These are phyloP conservation scores for Herpetospermum pedunculosum DNA, from an alignment of 306 rosid genomes.

Conservation along the genomic window DNA sequence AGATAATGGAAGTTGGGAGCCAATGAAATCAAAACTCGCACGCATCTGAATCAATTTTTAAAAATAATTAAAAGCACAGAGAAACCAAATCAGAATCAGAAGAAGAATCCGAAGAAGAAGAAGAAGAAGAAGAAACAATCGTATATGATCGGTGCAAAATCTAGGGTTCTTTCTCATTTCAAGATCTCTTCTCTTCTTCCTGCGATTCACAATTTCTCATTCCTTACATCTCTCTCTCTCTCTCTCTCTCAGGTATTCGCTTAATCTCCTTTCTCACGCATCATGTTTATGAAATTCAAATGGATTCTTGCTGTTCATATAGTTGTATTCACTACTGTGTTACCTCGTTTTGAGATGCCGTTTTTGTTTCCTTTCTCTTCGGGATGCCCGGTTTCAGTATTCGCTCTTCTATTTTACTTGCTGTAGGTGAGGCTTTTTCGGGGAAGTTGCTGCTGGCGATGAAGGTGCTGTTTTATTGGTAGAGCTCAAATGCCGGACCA, in stretches of 20 bases:
- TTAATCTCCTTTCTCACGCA: neutral
- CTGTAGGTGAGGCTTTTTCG: neutral
- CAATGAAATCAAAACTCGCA: slow-evolving; percentile 10
- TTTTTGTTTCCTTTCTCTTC: neutral
- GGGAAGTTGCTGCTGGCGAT: slow-evolving; percentile 3
- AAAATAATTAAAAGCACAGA: neutral
- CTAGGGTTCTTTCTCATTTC: slow-evolving; percentile 11
- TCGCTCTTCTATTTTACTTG: neutral
- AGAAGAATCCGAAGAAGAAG: slow-evolving; percentile 20
- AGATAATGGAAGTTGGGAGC: slow-evolving; percentile 4
- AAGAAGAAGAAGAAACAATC: slow-evolving; percentile 17
- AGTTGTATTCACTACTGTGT: neutral
- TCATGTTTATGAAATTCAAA: neutral
- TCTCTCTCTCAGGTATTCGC: slow-evolving; percentile 3
- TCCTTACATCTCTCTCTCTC: neutral
- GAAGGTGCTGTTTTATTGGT: slow-evolving; percentile 14
- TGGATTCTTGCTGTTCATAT: neutral
- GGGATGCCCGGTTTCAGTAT: neutral
- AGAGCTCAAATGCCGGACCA: slow-evolving; percentile 70
- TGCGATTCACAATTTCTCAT: neutral
- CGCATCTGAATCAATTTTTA: neutral
- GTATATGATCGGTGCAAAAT: neutral
- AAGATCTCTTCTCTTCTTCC: slow-evolving; percentile 10
- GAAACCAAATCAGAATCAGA: neutral
- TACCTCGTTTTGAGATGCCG: neutral